Percentiles rank a stretch among this genome's conserved stretches.
Evolutionary conservation across 441 rosid species (phyloP).

Genomic region (Mallotus repandus): DNA sequence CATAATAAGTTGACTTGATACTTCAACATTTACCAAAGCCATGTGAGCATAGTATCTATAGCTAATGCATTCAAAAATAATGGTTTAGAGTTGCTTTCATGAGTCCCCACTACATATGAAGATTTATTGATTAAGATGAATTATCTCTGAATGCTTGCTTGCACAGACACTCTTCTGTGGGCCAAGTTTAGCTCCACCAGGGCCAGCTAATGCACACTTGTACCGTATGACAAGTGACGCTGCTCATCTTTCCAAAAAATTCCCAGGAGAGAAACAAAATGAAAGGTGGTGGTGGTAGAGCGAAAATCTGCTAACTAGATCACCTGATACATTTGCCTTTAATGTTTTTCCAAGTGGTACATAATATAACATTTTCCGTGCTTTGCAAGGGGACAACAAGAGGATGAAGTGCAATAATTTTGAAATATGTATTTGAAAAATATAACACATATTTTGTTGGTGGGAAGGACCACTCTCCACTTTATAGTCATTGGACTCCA

Average conservation of each 20-base stretch:
- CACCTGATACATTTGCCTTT: not conserved
- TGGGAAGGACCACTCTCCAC: too few species aligned
- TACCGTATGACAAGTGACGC: not conserved
- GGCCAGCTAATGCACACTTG: not conserved
- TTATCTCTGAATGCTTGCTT: not conserved
- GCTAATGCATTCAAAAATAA: not conserved
- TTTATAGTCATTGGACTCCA: not conserved
- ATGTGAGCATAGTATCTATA: too few species aligned
- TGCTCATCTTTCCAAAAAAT: not conserved
- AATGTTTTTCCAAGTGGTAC: not conserved
- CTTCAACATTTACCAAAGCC: not conserved
- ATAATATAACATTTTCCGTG: not conserved
- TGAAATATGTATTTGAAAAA: too few species aligned
- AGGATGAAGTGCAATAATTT: not conserved
- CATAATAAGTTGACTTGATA: not conserved
- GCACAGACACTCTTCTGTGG: not conserved
- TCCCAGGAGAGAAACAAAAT: not conserved
- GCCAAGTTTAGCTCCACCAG: not conserved
- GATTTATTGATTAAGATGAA: not conserved
- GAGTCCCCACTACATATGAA: not conserved
- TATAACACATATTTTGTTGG: too few species aligned
- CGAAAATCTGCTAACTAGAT: not conserved
- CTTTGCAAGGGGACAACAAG: not conserved
- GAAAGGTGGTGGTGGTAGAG: not conserved
- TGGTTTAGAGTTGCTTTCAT: constrained; percentile 3